Evolutionary conservation across 805 yeast genomes (phyloP).

Genomic region (Candida glaebosa): DNA sequence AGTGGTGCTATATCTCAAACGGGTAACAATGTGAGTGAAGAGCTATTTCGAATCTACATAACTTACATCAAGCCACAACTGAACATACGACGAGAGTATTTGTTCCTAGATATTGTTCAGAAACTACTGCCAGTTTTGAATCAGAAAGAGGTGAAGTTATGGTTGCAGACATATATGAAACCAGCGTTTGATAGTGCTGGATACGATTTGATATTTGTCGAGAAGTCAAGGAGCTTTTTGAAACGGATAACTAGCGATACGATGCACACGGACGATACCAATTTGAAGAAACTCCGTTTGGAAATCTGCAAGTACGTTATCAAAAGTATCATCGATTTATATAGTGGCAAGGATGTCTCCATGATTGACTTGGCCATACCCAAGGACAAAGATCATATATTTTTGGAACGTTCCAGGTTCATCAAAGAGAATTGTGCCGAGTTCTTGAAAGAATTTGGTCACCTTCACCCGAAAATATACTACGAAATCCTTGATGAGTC

Average conservation of each 20-base stretch:
- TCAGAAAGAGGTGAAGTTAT: constrained; percentile 33
- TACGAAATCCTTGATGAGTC: constrained; percentile 34
- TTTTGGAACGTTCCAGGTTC: constrained; percentile 49
- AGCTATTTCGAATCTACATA: constrained; percentile 32
- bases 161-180: constrained; percentile 47
- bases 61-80: constrained; percentile 24
- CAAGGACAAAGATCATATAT: constrained; percentile 25
- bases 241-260: constrained; percentile 15
- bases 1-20: constrained; percentile 24
- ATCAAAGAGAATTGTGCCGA: constrained; percentile 41
- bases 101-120: constrained; percentile 38
- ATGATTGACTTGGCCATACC: constrained; percentile 15
- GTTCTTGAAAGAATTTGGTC: constrained; percentile 42
- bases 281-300: constrained; percentile 16
- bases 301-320: constrained; percentile 20
- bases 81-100: constrained; percentile 28
- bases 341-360: constrained; percentile 16
- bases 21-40: constrained; percentile 28
- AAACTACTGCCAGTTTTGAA: constrained; percentile 27
- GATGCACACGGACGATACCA: constrained; percentile 18
- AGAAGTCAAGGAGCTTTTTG: constrained; percentile 26
- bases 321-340: constrained; percentile 22
- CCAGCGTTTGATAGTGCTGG: constrained; percentile 63
- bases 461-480: constrained; percentile 31
- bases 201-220: constrained; percentile 35